Evolutionary conservation across 2,329 filamentous ascomycete genomes (phyloP).

Genomic region (Penicillium sp.): DNA sequence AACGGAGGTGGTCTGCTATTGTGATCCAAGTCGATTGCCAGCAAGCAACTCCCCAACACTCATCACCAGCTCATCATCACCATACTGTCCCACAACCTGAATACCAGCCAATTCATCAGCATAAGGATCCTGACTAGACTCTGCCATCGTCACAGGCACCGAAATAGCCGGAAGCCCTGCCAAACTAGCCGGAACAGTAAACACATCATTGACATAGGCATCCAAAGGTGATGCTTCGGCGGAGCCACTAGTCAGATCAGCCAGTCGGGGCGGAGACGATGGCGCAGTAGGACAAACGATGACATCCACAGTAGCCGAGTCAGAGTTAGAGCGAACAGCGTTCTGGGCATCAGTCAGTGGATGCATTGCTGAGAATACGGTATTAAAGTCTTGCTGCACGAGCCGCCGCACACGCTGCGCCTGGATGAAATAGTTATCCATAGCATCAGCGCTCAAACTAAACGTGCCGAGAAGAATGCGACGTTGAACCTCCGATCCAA

Average conservation of each 20-base stretch:
- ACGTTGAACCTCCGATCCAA: constrained; percentile 83
- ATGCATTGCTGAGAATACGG: constrained; percentile 72
- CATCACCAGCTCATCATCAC: constrained; percentile 49
- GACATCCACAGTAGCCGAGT: constrained; percentile 68
- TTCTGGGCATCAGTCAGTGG: constrained; percentile 57
- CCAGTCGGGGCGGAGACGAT: constrained; percentile 69
- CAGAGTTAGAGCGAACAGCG: constrained; percentile 3
- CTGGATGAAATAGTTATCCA: constrained; percentile 95
- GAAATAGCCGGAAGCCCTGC: constrained; percentile 89
- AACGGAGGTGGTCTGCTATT: neutral
- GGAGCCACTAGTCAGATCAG: constrained; percentile 52
- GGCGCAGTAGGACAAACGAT: constrained; percentile 87
- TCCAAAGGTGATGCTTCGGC: constrained; percentile 61
- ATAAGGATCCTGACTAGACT: constrained; percentile 5
- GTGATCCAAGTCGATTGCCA: constrained; percentile 19
- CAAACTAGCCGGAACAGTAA: constrained; percentile 92
- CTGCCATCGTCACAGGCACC: constrained; percentile 64
- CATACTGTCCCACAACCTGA: constrained; percentile 54
- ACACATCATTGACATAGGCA: constrained; percentile 89
- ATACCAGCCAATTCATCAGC: constrained; percentile 42
- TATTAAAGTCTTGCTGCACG: constrained; percentile 85
- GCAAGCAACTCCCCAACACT: constrained; percentile 44
- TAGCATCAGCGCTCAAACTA: constrained; percentile 83
- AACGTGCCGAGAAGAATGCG: constrained; percentile 90
- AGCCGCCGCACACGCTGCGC: constrained; percentile 85